These are phyloP conservation scores for Hanseniaspora mollemarum DNA, from an alignment of 805 yeast genomes.

Conservation along the genomic window DNA sequence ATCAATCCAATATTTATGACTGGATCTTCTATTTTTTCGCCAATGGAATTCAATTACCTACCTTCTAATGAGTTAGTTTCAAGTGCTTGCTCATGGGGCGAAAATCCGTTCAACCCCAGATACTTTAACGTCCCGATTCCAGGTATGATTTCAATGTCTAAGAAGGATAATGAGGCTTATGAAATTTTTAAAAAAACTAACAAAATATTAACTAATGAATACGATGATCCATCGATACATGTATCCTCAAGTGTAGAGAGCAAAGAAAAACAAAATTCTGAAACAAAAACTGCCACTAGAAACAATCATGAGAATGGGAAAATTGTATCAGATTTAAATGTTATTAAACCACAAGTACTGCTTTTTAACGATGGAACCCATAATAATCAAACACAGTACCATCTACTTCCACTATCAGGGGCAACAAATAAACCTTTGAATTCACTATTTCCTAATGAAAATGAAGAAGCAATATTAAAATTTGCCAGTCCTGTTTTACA, in stretches of 20 bases:
- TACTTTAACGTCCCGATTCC: neutral
- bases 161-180: conserved; percentile 1
- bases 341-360: neutral
- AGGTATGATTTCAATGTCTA: neutral
- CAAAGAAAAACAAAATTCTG: neutral
- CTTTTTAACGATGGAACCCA: neutral
- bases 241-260: neutral
- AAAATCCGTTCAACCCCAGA: neutral
- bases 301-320: neutral
- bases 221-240: too few relatives aligned
- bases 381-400: neutral
- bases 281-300: neutral
- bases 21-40: conserved; percentile 5
- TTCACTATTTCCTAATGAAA: too few relatives aligned
- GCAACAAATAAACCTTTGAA: too few relatives aligned
- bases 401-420: neutral
- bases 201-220: neutral
- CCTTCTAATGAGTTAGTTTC: neutral
- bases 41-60: neutral
- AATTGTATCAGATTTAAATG: neutral
- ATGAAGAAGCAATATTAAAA: neutral
- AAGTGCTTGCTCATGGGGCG: neutral
- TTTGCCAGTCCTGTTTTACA: neutral
- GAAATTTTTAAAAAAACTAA: neutral
- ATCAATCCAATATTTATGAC: neutral